Conservation (phyloP, 2,329 filamentous ascomycete species). For the Pseudocercospora crystallina region DNA sequence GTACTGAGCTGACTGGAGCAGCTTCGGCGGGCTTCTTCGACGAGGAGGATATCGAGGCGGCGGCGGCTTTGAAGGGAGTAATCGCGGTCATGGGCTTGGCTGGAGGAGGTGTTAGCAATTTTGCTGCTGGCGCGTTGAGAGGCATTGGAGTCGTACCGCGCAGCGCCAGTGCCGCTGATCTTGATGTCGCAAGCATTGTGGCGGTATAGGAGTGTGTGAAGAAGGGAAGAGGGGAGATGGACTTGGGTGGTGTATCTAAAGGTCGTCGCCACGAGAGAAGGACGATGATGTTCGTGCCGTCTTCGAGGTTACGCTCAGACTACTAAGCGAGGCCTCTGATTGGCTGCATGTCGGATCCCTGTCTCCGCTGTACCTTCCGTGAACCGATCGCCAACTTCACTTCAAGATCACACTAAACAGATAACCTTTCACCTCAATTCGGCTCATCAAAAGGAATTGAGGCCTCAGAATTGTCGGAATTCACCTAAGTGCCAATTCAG, state of each 20-base stretch:
- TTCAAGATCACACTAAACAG: not conserved
- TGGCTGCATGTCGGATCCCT: not conserved
- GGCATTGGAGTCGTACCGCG: constrained; percentile 47
- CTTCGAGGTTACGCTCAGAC: too few species aligned
- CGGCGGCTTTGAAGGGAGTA: constrained; percentile 62
- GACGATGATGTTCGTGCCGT: too few species aligned
- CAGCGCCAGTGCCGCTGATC: constrained; percentile 54
- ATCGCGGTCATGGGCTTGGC: constrained; percentile 66
- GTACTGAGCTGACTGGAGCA: constrained; percentile 32
- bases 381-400: not conserved
- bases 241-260: too few species aligned
- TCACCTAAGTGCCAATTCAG: too few species aligned
- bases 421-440: too few species aligned
- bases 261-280: too few species aligned
- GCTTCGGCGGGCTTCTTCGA: constrained; percentile 60
- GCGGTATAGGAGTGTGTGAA: constrained; percentile 1
- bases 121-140: constrained; percentile 9
- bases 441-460: too few species aligned
- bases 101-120: constrained; percentile 38
- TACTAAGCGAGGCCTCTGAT: not conserved
- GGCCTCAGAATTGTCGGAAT: too few species aligned
- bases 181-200: constrained; percentile 16
- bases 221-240: constrained; percentile 3
- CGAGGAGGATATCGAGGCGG: constrained; percentile 65
- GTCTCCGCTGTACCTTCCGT: not conserved